Evolutionary conservation across 192 early-diverging fungal species (phyloP).

Genomic region (Podila minutissima): DNA sequence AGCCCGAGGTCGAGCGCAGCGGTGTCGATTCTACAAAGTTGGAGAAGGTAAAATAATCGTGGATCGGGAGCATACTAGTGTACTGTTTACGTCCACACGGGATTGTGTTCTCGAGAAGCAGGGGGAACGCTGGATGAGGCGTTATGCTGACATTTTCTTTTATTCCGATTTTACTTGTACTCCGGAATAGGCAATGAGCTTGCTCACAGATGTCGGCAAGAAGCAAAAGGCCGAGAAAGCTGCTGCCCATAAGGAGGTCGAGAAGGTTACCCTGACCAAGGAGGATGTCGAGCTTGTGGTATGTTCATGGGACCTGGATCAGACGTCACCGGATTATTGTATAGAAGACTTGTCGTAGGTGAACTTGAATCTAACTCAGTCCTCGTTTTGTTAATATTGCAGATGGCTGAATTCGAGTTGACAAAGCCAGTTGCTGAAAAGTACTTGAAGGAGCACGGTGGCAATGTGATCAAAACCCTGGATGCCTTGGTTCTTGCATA

Average conservation of each 20-base stretch:
- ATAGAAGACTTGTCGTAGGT: no score
- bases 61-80: not conserved
- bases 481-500: conserved; percentile 43
- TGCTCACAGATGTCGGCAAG: conserved; percentile 42
- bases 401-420: conserved; percentile 61
- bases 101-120: no score
- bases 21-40: conserved; percentile 60
- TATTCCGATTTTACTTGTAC: no score
- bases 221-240: conserved; percentile 49
- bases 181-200: conserved; percentile 41
- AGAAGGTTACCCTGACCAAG: conserved; percentile 52
- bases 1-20: conserved; percentile 55
- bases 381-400: not conserved
- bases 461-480: conserved; percentile 56
- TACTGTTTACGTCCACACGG: not conserved
- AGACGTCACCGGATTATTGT: no score
- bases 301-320: not conserved
- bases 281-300: conserved; percentile 61
- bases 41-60: conserved; percentile 52
- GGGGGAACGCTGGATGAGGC: no score
- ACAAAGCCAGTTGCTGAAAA: conserved; percentile 57
- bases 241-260: conserved; percentile 43
- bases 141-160: no score
- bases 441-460: conserved; percentile 58
- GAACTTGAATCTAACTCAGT: not conserved